Evolutionary conservation across 2,329 filamentous ascomycete species (phyloP), one percentile per base, ranked within the genome.

Genomic region (Xylaria sp.): DNA sequence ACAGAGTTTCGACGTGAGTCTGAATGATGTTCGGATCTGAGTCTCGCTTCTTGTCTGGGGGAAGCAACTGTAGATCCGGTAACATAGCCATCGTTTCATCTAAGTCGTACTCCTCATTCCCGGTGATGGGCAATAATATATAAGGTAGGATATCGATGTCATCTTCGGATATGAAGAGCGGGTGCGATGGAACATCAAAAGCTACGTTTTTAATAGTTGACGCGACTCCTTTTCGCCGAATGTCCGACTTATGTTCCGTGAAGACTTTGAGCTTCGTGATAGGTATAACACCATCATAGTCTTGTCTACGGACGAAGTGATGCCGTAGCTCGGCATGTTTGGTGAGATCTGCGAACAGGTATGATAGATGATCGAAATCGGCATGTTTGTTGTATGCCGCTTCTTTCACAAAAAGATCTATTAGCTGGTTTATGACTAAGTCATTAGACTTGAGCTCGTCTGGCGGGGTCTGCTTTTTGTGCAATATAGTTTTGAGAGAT

Each of bases 321-420:
- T 88, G 85, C 34, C 93, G 87, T 21, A 94, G 89, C 72, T 92
- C 87, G 42, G 89, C 84, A 75, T 94, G 90, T 80, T 94, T 97
- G 58, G 94, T 91, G 9, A 99, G 85, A 79, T 99, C 95, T 48
- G 96, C 95, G 78, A 99, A 97, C 64, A 98, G 85, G 78, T 98
- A 99, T 50, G 94, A 90, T 27, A 99, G 87, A 80, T 98, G 98
- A 82, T 99, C 94, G 79, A 90, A 98, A 80, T 95, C 88, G 68
- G 94, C 94, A 30, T 91, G 79, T 77, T 92, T 91, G 84, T 98
- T 98, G 80, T 96, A 94, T 9, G 86, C 85, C 27, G 92, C 92
- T 69, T 95, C 95, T 82, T 96, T 97, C 78, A 98, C 96, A 78
- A 99, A 99, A 74, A 97, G 91, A 79, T 98, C 96, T 79, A 99